These are phyloP conservation scores for Neurospora africana DNA, from an alignment of 495 filamentous ascomycete species.

Conservation along the genomic window DNA sequence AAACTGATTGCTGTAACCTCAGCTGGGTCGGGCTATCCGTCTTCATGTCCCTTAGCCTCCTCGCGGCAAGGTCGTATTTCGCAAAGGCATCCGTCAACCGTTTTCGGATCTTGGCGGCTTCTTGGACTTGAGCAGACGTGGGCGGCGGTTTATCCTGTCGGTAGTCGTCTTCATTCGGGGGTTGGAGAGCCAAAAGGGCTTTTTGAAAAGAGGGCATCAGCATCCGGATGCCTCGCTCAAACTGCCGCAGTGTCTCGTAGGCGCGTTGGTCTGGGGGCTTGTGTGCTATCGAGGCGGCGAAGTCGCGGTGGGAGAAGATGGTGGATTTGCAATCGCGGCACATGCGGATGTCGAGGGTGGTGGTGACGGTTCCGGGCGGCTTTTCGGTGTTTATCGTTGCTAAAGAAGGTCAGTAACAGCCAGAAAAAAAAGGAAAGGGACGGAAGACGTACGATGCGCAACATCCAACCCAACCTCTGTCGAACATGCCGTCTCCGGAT, in stretches of 20 bases:
- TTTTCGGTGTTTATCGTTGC: slow-evolving; percentile 51
- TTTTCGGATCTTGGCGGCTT: slow-evolving; percentile 85
- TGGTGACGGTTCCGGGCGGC: slow-evolving; percentile 15
- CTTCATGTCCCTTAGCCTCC: slow-evolving; percentile 70
- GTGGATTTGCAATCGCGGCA: slow-evolving; percentile 82
- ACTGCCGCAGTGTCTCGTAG: slow-evolving; percentile 81
- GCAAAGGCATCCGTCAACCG: slow-evolving; percentile 82
- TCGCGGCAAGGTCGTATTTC: slow-evolving; percentile 79
- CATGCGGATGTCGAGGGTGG: slow-evolving; percentile 69
- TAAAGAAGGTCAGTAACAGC: slow-evolving; percentile 16
- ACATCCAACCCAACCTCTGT: slow-evolving; percentile 73
- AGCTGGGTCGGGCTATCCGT: slow-evolving; percentile 60
- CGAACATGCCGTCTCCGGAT: slow-evolving; percentile 74
- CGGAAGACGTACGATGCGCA: slow-evolving; percentile 44
- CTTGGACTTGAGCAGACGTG: slow-evolving; percentile 61
- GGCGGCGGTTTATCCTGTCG: slow-evolving; percentile 51
- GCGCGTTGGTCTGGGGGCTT: slow-evolving; percentile 68
- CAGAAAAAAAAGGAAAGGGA: background rate
- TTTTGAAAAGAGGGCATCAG: slow-evolving; percentile 83
- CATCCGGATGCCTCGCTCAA: slow-evolving; percentile 76
- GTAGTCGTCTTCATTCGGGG: slow-evolving; percentile 31
- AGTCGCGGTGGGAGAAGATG: slow-evolving; percentile 77
- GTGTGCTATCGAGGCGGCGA: slow-evolving; percentile 53
- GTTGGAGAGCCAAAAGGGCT: slow-evolving; percentile 47
- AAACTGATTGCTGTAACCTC: slow-evolving; percentile 72